Base-by-base conservation (phyloP, 2,329 filamentous ascomycete genomes). In the Colletotrichum lini region DNA sequence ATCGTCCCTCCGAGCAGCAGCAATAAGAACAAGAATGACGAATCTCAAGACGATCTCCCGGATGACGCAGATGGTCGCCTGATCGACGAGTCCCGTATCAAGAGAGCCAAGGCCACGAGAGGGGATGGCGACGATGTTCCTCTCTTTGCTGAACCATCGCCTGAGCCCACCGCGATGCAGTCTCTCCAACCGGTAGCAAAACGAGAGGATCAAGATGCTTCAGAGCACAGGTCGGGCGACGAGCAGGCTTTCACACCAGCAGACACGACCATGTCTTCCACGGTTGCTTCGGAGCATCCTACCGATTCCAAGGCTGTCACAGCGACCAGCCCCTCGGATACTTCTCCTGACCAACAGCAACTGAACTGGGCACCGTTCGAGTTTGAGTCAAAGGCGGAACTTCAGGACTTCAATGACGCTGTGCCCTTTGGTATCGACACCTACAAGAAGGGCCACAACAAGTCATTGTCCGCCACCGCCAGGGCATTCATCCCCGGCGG, bases 111-210 rank as follows among this genome's bases (percentile, higher is more conserved):
- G 75, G 90, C 89, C 70, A 86, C 82, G 56, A 88, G 86, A 21
- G 89, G 87, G 63, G 91, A 93, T 76, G 92, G 89, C 21, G 91
- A 97, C 76, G 89, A 92, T 60, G 90, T 96, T 30, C 92, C 93
- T 26, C 85, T 90, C 62, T 97, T 97, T 79, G 94, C 94, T 10
- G 85, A 89, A 62, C 86, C 75, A 12, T 76, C 75, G 1, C 78
- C 80, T 16, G 78, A 82, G 5, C 76, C 79, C 0, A 70, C 53
- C 6, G 57, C 47, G n/a, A 44, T 70, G 47, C 62, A 73, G 44
- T 67, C 65, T 69, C 45, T 71, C 49, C 63, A 64, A 59, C 68
- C 38, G 30, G 49, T 7, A 23, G 58, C 58, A n/a, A 61, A 59
- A 12, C 58, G 57, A 4, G 64, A 69, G 26, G 68, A 73, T 2